Evolutionary conservation across 1,139 yeast genomes (phyloP), one percentile per base, ranked within the genome.

Genomic region (Ogataea hybrid): DNA sequence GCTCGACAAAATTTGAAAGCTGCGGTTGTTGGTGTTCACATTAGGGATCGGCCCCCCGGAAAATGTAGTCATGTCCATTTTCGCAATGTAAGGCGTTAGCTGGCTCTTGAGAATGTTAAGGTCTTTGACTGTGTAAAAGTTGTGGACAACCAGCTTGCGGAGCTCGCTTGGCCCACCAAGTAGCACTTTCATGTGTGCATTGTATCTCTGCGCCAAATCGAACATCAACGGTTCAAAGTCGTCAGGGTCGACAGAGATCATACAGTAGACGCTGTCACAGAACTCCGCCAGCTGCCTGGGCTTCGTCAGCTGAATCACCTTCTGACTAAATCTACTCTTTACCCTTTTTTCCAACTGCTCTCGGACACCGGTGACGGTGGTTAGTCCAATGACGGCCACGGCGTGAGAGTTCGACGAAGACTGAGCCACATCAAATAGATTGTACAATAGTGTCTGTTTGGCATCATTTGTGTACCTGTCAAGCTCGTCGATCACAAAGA

Each of bases 331-430:
- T 48, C 99, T 70, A 44, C 95, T 84, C 52, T 89, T 76, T 0
- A 94, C 97, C 53, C 99, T 74, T 57, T 90, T 92, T 59, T 94
- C 99, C 42, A 92, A 69, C 51, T 79, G 70, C 54, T 92, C 97
- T 40, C 90, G 69, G 0, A 88, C 74, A 7, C 86, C 86, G 25
- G 87, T 70, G 43, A 83, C 81, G 2, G 92, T 73, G 1, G 95
- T 82, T 6, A 85, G 65, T 1, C 97, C 97, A 39, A 92, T 65
- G 4, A 92, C 86, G 42, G 94, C 79, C 4, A 90, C 79, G 1
- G 97, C 95, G 0, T 84, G 79, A 15, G 70, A 58, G 9, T 32
- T 25, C 6, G 75, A 69, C 47, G 77, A 84, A 2, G 58, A 44
- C 49, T 89, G 92, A 2, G 88, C 79, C 54, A 89, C 70, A 55